Conservation (phyloP, 805 yeast species). For the Metschnikowia borealis region DNA sequence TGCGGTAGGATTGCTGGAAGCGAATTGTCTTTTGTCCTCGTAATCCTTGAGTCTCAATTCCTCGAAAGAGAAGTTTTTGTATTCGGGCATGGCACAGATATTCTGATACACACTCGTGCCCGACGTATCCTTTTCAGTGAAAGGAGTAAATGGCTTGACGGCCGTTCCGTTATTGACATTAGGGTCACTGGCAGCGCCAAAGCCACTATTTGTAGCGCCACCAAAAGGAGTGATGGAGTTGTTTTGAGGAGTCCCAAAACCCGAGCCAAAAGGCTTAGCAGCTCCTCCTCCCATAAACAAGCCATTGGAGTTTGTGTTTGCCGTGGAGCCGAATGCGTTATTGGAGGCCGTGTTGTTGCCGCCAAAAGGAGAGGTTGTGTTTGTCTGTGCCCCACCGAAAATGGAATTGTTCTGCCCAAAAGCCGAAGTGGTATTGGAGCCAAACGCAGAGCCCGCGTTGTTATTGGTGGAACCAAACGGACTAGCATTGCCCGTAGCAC, state of each 20-base stretch:
- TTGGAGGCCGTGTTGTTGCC: slow-evolving; percentile 14
- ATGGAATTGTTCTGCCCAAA: slow-evolving; percentile 23
- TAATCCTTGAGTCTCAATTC: slow-evolving; percentile 90
- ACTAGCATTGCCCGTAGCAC: slow-evolving; percentile 6
- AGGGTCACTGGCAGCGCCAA: slow-evolving; percentile 21
- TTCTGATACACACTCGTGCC: slow-evolving; percentile 61
- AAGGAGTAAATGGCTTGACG: slow-evolving; percentile 63
- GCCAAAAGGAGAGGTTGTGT: slow-evolving; percentile 18
- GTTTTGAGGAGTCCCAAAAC: slow-evolving; percentile 21
- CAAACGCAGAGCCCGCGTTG: slow-evolving; percentile 38
- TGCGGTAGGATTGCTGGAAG: slow-evolving; percentile 33
- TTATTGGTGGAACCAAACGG: slow-evolving; percentile 16
- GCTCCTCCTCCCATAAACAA: slow-evolving; percentile 14
- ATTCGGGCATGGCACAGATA: slow-evolving; percentile 88
- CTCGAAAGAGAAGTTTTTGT: slow-evolving; percentile 73
- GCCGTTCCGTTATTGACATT: slow-evolving; percentile 62
- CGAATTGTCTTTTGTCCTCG: slow-evolving; percentile 62
- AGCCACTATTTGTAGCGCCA: slow-evolving; percentile 19
- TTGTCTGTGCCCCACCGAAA: slow-evolving; percentile 20
- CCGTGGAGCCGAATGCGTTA: slow-evolving; percentile 17
- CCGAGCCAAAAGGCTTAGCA: slow-evolving; percentile 16
- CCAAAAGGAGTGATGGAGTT: slow-evolving; percentile 20
- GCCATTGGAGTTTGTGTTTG: slow-evolving; percentile 8
- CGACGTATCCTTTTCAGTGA: slow-evolving; percentile 65
- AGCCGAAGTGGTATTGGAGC: slow-evolving; percentile 20